Evolutionary conservation across 1,284 basidiomycete species (phyloP), one percentile per base, ranked within the genome.

Genomic region (Farysia itapuensis): DNA sequence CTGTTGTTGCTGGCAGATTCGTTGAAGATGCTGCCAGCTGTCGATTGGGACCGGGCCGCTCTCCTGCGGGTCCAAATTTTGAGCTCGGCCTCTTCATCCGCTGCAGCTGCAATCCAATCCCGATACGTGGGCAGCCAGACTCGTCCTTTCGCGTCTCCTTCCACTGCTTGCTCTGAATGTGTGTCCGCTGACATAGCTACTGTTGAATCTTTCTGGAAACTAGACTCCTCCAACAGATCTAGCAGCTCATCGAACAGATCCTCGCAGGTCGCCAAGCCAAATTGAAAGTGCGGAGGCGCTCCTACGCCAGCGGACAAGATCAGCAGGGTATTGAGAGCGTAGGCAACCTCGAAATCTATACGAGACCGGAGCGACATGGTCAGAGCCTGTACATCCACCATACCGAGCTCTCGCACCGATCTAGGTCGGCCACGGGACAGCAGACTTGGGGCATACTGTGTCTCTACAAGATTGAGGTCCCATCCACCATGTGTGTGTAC

Each of bases 281-380:
- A 68, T 25, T 67, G 85, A 71, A 94, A 86, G 3, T 86, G 85
- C 14, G 43, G 82, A 79, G 35, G 81, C 78, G 64, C 83, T 79
- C 34, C 84, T 5, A 67, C 56, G 21, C 74, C 65, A 16, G 87
- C 85, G 4, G 87, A 87, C 43, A 98, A 80, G 70, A 96, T 81
- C n/a, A 86, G 86, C 60, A 97, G 81, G 2, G 89, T 89, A 20
- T 91, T 91, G 63, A 98, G 79, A 4, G 88, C 90, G 75, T 94
- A 97, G 4, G 90, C 86, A 32, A 95, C 79, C 74, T 98, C 93
- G 32, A 83, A 82, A 3, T 86, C 83, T 30, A 97, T 79, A 28
- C 93, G 82, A 25, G 89, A 94, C 28, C 91, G 86, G 39, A 98
- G 78, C 23, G 89, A 90, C 86, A 98, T 86, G 28, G 86, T 86